A percentile compares a stretch with the other conserved stretches of the same genome.
Conservation (phyloP, 352 stramenopile species). For the Globisporangium mamillatum region DNA sequence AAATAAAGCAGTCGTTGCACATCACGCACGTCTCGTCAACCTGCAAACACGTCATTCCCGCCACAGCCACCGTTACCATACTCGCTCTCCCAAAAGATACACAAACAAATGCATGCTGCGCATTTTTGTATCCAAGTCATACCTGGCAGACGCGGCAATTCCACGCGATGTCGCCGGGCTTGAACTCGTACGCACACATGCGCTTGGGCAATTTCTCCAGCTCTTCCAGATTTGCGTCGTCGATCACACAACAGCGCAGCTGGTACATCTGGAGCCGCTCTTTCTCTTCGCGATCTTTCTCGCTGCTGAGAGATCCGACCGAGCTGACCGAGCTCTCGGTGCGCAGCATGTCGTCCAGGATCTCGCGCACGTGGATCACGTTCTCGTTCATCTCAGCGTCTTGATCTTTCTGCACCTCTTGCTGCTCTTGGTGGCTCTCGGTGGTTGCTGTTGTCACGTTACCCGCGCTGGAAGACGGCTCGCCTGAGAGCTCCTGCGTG, state of each 20-base stretch:
- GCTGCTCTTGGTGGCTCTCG: not conserved
- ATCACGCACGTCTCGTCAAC: constrained; percentile 95
- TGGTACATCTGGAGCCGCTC: constrained; percentile 45
- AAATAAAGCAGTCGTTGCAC: constrained; percentile 97
- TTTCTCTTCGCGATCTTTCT: constrained; percentile 54
- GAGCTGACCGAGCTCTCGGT: constrained; percentile 7
- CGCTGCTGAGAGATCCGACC: constrained; percentile 22
- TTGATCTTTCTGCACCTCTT: not conserved
- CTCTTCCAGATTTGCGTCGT: constrained; percentile 36
- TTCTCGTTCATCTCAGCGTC: constrained; percentile 18
- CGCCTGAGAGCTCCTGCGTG: constrained; percentile 14
- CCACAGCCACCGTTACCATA: not conserved
- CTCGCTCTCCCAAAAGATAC: not conserved
- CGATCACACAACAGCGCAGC: constrained; percentile 58
- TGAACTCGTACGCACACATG: constrained; percentile 94
- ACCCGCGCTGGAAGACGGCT: too few relatives aligned
- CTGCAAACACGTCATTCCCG: constrained; percentile 41
- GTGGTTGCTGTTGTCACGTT: not conserved
- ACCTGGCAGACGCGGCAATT: constrained; percentile 91
- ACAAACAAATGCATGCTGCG: not conserved
- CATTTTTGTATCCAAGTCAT: not conserved
- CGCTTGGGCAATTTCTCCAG: constrained; percentile 75
- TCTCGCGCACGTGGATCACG: constrained; percentile 21
- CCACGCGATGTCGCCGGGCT: constrained; percentile 96
- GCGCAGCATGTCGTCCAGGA: constrained; percentile 17